Percentiles rank a stretch among this genome's conserved stretches.
phyloP scores from a whole-genome alignment of 2,329 filamentous ascomycete genomes.

The Kalaharituber pfeilii region DNA sequence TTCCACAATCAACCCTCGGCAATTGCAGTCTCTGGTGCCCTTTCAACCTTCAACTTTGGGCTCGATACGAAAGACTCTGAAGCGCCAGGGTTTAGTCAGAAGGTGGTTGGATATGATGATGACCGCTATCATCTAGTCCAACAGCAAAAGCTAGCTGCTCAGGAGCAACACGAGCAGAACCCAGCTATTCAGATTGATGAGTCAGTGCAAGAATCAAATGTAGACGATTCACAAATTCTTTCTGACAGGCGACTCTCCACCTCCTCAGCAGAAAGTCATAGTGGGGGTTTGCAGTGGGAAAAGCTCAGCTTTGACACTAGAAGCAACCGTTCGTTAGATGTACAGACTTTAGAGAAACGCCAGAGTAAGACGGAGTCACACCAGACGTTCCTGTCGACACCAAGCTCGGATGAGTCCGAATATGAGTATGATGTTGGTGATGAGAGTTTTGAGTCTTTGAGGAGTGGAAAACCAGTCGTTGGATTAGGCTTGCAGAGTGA shows the following conservation, averaged over 20 bases:
- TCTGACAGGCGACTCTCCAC: not conserved
- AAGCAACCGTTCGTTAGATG: not conserved
- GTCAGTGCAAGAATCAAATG: not conserved
- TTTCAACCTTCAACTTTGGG: constrained; percentile 1
- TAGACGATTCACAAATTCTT: not conserved
- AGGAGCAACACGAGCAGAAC: not conserved
- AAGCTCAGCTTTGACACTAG: not conserved
- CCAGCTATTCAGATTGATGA: not conserved
- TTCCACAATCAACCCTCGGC: not conserved
- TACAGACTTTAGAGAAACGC: not conserved
- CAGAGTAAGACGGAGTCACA: not conserved
- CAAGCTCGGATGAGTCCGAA: not conserved
- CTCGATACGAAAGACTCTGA: not conserved
- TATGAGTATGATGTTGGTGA: not conserved
- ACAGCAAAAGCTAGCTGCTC: not conserved
- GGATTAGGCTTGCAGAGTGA: not conserved
- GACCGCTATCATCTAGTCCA: not conserved
- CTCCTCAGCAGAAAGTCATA: not conserved
- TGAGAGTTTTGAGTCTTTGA: not conserved
- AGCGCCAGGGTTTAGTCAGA: not conserved
- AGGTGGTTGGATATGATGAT: not conserved
- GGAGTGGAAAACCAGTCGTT: not conserved
- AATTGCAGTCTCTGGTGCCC: not conserved
- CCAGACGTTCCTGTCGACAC: not conserved
- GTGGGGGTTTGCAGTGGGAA: not conserved